phyloP scores from a whole-genome alignment of 2,329 filamentous ascomycete species.

The Scytalidium lignicola region DNA sequence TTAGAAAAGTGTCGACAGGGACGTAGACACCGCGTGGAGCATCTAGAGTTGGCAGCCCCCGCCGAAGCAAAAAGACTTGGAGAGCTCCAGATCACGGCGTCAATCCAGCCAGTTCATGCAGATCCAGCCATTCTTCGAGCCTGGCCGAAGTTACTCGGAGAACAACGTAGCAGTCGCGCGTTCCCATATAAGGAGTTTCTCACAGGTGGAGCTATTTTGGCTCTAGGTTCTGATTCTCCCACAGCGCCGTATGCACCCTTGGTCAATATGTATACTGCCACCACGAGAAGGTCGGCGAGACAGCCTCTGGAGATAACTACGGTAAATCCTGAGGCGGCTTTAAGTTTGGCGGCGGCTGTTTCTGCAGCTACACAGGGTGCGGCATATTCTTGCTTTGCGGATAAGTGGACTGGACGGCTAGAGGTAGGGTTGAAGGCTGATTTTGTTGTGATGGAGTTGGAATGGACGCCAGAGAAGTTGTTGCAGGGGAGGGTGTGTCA shows the following conservation, averaged over 20 bases:
- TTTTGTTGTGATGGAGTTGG: constrained; percentile 50
- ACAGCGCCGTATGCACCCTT: constrained; percentile 52
- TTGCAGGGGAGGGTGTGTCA: constrained; percentile 37
- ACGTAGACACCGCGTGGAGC: constrained; percentile 58
- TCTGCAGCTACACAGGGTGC: constrained; percentile 49
- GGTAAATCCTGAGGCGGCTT: constrained; percentile 48
- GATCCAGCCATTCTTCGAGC: constrained; percentile 57
- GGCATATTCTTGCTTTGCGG: constrained; percentile 54
- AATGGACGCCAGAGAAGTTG: constrained; percentile 32
- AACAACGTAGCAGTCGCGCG: constrained; percentile 47
- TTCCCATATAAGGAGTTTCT: constrained; percentile 61
- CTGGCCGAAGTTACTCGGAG: constrained; percentile 54
- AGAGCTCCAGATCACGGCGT: constrained; percentile 53
- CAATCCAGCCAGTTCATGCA: constrained; percentile 52
- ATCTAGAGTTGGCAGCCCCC: constrained; percentile 53
- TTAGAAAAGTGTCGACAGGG: constrained; percentile 41
- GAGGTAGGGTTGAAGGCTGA: constrained; percentile 50
- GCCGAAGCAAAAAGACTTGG: constrained; percentile 53
- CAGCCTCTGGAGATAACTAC: constrained; percentile 37
- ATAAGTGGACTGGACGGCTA: constrained; percentile 47
- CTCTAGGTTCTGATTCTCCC: constrained; percentile 54
- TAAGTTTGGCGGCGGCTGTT: constrained; percentile 49
- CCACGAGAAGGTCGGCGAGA: constrained; percentile 50
- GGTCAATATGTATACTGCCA: constrained; percentile 53
- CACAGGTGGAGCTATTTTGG: constrained; percentile 47